A percentile compares a stretch with the other conserved stretches of the same genome.
phyloP scores from a whole-genome alignment of 2,329 filamentous ascomycete genomes.

The Magnaporthiopsis incrustans region DNA sequence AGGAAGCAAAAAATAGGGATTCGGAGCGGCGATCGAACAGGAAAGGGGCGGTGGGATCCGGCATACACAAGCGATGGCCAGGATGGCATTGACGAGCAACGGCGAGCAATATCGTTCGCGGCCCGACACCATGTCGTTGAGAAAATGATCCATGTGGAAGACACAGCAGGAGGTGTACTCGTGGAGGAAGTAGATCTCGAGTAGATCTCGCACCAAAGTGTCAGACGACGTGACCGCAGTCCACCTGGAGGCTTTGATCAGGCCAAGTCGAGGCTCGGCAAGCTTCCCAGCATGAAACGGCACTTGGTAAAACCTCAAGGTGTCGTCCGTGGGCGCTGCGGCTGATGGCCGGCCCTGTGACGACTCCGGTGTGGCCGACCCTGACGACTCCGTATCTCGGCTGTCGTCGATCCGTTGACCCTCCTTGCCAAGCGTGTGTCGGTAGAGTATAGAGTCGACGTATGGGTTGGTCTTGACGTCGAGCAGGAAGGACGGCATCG shows the following conservation, averaged over 20 bases:
- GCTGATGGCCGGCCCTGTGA: background rate
- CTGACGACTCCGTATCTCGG: background rate
- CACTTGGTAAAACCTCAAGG: slow-evolving; percentile 19
- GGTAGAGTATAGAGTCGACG: slow-evolving; percentile 22
- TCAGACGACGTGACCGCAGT: slow-evolving; percentile 27
- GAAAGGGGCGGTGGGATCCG: background rate
- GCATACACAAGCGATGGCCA: slow-evolving; percentile 23
- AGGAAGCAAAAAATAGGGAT: background rate
- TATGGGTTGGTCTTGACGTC: slow-evolving; percentile 19
- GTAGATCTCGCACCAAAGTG: slow-evolving; percentile 34
- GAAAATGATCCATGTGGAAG: slow-evolving; percentile 31
- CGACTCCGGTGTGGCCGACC: too few species aligned
- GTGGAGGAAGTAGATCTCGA: slow-evolving; percentile 60
- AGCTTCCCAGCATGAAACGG: slow-evolving; percentile 28
- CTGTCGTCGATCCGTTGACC: slow-evolving; percentile 6
- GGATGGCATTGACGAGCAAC: slow-evolving; percentile 29
- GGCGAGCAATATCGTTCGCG: slow-evolving; percentile 27
- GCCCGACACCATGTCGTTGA: slow-evolving; percentile 27
- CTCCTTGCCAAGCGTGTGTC: background rate
- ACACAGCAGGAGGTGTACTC: slow-evolving; percentile 27
- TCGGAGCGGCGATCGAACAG: background rate
- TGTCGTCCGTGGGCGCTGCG: slow-evolving; percentile 8
- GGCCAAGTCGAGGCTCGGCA: slow-evolving; percentile 23
- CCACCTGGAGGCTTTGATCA: slow-evolving; percentile 25
- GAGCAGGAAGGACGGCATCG: slow-evolving; percentile 22